Base-by-base conservation (phyloP, 805 yeast species). In the Ogataea parapolymorpha region DNA sequence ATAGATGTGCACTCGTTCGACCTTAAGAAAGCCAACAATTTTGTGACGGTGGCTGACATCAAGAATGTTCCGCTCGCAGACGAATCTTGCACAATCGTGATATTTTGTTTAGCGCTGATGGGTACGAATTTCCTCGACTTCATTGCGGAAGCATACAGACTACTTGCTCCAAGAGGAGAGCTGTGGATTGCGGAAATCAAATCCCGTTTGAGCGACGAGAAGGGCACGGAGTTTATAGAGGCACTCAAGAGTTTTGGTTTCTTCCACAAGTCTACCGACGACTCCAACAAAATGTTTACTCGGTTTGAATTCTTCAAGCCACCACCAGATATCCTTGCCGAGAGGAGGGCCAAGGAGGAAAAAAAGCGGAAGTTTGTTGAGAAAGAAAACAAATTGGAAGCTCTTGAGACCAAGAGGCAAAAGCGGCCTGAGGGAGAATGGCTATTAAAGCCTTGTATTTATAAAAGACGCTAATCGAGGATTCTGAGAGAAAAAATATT, bases 171-270 rank as follows among this genome's bases (percentile, higher is more conserved):
- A 31, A 74, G 88, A 45, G 98, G 99, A 20, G 96, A 91, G 60
- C 66, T 93, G 34, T 93, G 99, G 99, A 88, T 93, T 34, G 93
- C 98, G 2, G 99, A 93, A 61, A 93, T 93, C 65, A 91, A 91
- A 64, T 87, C 96, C 1, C 72, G 99, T 56, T 86, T 93, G 55
- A 68, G 77, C 6, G 96, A 89, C 54, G 78, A 62, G 49, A 75
- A 75, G 37, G 91, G 91, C 12, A 75, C 75, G n/a, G 90, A 85
- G 53, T 93, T 93, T 64, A 86, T 83, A 10, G 77, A 84, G 17
- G 79, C 85, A 1, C 70, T 93, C 53, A 88, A 88, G 59, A 63
- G 77, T 37, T 62, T 77, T 48, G 99, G 98, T 0, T 86, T 93
- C 51, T 84, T 85, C 68, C 96, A 88, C 65, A 85, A 85, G 59